Conservation (phyloP, 768 basidiomycete species). For the Cystofilobasidium ferigula region DNA sequence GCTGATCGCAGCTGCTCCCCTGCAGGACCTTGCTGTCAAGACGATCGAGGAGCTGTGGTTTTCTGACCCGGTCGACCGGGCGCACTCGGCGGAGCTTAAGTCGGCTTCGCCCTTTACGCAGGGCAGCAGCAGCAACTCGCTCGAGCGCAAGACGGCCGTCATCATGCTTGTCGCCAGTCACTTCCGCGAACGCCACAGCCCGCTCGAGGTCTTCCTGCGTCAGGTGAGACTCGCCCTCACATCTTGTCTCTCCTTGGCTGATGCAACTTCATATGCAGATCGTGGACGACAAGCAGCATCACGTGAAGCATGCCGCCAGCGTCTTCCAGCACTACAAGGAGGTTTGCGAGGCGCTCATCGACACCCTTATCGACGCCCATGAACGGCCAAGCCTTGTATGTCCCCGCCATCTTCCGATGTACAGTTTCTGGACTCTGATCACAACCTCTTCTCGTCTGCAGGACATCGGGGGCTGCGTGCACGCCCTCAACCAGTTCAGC, state of each 20-base stretch:
- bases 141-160: slow-evolving; percentile 53
- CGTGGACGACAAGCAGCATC: slow-evolving; percentile 51
- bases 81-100: slow-evolving; percentile 21
- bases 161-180: slow-evolving; percentile 75
- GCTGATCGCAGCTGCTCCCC: background rate
- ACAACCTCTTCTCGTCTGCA: slow-evolving; percentile 34
- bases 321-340: slow-evolving; percentile 63
- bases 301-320: slow-evolving; percentile 45
- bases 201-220: slow-evolving; percentile 72
- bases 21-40: slow-evolving; percentile 69
- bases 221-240: slow-evolving; percentile 43
- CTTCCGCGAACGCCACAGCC: slow-evolving; percentile 71
- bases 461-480: slow-evolving; percentile 72
- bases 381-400: slow-evolving; percentile 51
- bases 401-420: slow-evolving; percentile 44
- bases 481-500: slow-evolving; percentile 71
- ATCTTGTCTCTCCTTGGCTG: background rate
- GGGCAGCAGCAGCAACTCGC: background rate
- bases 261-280: slow-evolving; percentile 40
- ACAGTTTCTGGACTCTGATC: background rate
- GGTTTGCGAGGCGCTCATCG: slow-evolving; percentile 75
- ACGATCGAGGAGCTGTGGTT: slow-evolving; percentile 90
- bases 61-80: slow-evolving; percentile 34
- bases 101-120: slow-evolving; percentile 1
- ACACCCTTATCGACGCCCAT: slow-evolving; percentile 76